Conservation (phyloP, 768 basidiomycete species). For the Suillus paluster region DNA sequence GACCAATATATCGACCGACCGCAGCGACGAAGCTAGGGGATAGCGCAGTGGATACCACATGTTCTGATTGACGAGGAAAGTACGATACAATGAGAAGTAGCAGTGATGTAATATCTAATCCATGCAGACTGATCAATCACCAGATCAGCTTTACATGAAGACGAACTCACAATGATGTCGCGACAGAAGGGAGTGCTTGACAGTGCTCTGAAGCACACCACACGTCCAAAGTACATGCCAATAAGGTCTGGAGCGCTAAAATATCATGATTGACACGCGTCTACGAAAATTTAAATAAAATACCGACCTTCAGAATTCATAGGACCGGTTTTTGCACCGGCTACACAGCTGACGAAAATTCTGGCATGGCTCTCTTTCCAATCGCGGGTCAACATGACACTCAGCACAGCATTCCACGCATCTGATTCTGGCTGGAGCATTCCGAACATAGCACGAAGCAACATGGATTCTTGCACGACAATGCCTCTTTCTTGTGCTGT, state of each 20-base stretch:
- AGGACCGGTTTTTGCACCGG: constrained; percentile 43
- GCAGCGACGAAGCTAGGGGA: constrained; percentile 68
- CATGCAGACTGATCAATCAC: background rate
- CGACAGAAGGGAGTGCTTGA: constrained; percentile 77
- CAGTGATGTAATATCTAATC: constrained; percentile 71
- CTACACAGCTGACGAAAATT: constrained; percentile 74
- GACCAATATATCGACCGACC: constrained; percentile 76
- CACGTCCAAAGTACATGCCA: constrained; percentile 53
- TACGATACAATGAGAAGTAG: constrained; percentile 69
- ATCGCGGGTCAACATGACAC: constrained; percentile 55
- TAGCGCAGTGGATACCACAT: constrained; percentile 50
- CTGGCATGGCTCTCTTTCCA: constrained; percentile 66
- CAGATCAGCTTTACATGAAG: constrained; percentile 5
- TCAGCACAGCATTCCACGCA: constrained; percentile 51
- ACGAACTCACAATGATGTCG: constrained; percentile 71
- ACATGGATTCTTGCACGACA: constrained; percentile 55
- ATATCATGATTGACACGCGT: constrained; percentile 14
- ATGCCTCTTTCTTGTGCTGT: constrained; percentile 41
- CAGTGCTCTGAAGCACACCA: constrained; percentile 82
- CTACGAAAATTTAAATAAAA: background rate
- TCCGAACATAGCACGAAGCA: constrained; percentile 63
- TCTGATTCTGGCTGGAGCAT: constrained; percentile 45
- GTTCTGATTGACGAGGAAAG: constrained; percentile 54
- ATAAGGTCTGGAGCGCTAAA: constrained; percentile 49
- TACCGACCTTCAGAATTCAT: constrained; percentile 33